phyloP scores from a whole-genome alignment of 257 asterid species.

The Craterostigma plantagineum region DNA sequence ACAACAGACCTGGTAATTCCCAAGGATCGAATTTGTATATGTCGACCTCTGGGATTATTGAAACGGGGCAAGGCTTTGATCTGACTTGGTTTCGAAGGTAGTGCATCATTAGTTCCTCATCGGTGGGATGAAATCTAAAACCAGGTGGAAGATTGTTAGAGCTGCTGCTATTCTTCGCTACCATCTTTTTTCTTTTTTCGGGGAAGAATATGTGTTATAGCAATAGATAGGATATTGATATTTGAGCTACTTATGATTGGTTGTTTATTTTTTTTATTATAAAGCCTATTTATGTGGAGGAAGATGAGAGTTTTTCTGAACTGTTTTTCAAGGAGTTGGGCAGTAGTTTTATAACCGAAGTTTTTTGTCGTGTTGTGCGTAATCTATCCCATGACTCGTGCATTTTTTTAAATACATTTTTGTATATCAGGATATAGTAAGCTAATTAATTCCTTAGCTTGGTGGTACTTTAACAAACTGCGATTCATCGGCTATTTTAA shows the following conservation, averaged over 20 bases:
- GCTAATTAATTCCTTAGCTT: no score
- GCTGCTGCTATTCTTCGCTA: conserved; percentile 19
- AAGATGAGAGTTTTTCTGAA: conserved; percentile 26
- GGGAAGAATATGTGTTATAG: no score
- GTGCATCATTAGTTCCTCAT: conserved; percentile 61
- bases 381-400: no score
- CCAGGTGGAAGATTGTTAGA: conserved; percentile 82
- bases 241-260: no score
- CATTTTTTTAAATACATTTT: no score
- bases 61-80: conserved; percentile 49
- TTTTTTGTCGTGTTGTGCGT: conserved; percentile 23
- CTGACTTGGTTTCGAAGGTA: conserved; percentile 59
- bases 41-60: conserved; percentile 65
- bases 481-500: no score
- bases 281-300: conserved; percentile 8
- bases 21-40: conserved; percentile 85
- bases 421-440: no score
- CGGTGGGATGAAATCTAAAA: conserved; percentile 81
- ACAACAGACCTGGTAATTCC: conserved; percentile 60
- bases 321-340: conserved; percentile 37
- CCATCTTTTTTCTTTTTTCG: conserved; percentile 24
- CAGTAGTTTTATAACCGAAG: conserved; percentile 24
- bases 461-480: no score
- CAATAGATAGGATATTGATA: no score
- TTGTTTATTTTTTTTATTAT: not conserved